A percentile compares a stretch with the other conserved stretches of the same genome.
Conservation (phyloP, 2,329 filamentous ascomycete species). For the Alternaria burnsii region DNA sequence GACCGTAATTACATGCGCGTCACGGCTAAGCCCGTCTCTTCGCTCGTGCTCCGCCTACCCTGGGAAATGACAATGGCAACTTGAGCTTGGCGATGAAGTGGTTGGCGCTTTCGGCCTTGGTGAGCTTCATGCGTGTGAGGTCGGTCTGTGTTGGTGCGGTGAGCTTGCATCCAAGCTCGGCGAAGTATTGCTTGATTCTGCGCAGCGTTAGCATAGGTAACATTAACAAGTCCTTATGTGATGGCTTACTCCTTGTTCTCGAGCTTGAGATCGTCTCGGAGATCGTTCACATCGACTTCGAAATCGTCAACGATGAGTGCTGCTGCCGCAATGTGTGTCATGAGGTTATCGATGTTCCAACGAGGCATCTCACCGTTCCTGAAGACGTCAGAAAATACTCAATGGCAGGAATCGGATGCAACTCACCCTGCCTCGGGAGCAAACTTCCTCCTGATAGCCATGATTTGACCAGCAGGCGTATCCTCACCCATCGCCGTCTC, state of each 20-base stretch:
- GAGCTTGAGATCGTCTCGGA: constrained; percentile 75
- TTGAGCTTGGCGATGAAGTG: constrained; percentile 74
- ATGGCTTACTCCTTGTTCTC: constrained; percentile 68
- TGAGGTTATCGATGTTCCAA: constrained; percentile 74
- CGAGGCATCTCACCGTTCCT: constrained; percentile 67
- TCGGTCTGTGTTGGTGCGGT: constrained; percentile 57
- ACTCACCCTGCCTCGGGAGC: constrained; percentile 45
- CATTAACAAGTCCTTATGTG: too few species aligned
- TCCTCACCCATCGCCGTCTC: constrained; percentile 66
- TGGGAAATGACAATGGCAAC: constrained; percentile 85
- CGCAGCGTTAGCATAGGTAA: constrained; percentile 17
- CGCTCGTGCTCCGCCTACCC: constrained; percentile 49
- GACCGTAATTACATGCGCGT: constrained; percentile 4
- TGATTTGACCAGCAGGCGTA: constrained; percentile 31
- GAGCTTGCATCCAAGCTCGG: constrained; percentile 77
- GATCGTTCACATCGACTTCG: constrained; percentile 72
- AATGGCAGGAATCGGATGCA: neutral
- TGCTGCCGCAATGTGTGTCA: constrained; percentile 76
- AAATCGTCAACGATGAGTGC: constrained; percentile 77
- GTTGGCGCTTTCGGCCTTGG: constrained; percentile 67
- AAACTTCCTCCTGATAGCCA: constrained; percentile 68
- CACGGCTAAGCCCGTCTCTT: constrained; percentile 18
- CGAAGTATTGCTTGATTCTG: constrained; percentile 72
- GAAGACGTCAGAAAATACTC: constrained; percentile 17
- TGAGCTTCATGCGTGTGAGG: constrained; percentile 62